Evolutionary conservation across 139 green algal genomes (phyloP).

Genomic region (Coccomyxa sp.): DNA sequence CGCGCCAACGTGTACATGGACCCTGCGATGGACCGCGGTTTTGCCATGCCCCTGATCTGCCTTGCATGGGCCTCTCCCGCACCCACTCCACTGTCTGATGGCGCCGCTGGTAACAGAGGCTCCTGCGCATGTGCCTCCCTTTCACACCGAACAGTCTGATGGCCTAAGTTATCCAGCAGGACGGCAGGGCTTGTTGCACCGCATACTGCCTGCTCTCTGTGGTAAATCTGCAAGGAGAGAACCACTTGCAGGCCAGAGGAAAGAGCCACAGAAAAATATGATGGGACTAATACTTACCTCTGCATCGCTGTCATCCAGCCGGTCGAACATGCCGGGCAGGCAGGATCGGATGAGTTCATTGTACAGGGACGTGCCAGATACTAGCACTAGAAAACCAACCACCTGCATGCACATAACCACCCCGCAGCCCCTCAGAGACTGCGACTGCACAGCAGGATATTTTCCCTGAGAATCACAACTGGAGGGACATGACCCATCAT

Average conservation of each 20-base stretch:
- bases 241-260: neutral
- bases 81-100: neutral
- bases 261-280: neutral
- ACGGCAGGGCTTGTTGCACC: neutral
- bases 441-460: no score
- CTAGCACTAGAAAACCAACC: constrained; percentile 72
- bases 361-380: constrained; percentile 70
- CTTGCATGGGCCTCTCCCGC: neutral
- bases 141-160: neutral
- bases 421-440: no score
- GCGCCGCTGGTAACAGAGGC: constrained; percentile 1
- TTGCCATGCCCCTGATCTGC: neutral
- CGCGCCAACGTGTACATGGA: constrained; percentile 33
- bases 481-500: neutral
- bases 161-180: no score
- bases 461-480: no score
- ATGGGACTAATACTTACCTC: neutral
- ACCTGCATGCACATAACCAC: constrained; percentile 29
- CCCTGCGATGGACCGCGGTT: constrained; percentile 12
- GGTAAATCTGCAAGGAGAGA: no score
- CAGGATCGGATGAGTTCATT: constrained; percentile 73
- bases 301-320: neutral
- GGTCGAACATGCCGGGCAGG: constrained; percentile 28
- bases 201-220: neutral
- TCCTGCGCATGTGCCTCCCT: neutral